These are phyloP conservation scores for Tetratostichococcus sp. DNA, from an alignment of 139 green algal species.

Conservation along the genomic window DNA sequence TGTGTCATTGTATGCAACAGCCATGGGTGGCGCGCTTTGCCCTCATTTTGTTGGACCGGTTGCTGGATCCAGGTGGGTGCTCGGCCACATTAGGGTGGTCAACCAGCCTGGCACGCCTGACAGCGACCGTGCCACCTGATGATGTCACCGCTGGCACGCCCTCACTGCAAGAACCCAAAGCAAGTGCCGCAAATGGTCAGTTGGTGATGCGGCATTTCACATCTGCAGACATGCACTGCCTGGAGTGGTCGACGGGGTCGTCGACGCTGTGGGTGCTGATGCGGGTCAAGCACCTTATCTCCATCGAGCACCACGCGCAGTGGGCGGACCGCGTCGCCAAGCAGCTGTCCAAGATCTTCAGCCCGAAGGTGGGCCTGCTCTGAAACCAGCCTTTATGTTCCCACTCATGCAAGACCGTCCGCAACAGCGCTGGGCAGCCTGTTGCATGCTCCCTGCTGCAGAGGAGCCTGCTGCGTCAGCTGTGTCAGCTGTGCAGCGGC, in stretches of 20 bases:
- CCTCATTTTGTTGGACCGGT: not conserved
- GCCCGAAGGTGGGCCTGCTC: not conserved
- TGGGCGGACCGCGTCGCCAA: not conserved
- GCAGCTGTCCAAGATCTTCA: not conserved
- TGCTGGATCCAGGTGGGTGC: not conserved
- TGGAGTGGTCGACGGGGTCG: not conserved
- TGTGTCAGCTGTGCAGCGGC: too few relatives aligned
- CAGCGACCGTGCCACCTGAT: too few relatives aligned
- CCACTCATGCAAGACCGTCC: too few relatives aligned
- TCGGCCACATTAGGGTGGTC: too few relatives aligned
- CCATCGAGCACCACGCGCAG: not conserved
- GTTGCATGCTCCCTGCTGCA: not conserved
- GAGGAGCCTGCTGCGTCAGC: too few relatives aligned
- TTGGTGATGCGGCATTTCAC: too few relatives aligned
- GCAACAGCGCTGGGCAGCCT: too few relatives aligned
- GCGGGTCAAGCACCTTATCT: not conserved
- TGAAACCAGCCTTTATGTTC: too few relatives aligned
- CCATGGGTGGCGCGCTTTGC: not conserved
- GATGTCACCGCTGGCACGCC: too few relatives aligned
- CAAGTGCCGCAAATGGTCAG: too few relatives aligned
- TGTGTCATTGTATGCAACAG: not conserved
- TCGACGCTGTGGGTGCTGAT: not conserved
- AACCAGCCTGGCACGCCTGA: too few relatives aligned
- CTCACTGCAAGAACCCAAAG: too few relatives aligned
- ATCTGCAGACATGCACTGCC: not conserved